phyloP scores from a whole-genome alignment of 352 stramenopile genomes.

The Albugo candida region DNA sequence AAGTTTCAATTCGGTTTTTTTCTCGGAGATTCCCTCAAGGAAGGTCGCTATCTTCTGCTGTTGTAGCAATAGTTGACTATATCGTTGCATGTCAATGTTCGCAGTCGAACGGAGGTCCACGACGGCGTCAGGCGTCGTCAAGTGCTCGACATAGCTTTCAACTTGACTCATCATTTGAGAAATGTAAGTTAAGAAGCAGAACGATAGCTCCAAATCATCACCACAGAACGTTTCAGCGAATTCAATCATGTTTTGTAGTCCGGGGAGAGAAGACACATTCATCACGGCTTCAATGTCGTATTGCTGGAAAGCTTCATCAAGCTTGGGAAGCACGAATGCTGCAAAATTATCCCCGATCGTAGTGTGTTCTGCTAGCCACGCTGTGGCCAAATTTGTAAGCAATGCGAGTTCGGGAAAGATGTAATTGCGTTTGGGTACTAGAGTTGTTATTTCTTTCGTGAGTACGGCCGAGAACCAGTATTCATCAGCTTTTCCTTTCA shows the following conservation, averaged over 20 bases:
- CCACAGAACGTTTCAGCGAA: neutral
- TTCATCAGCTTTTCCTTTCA: neutral
- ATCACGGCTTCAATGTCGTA: constrained; percentile 1
- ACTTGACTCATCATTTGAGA: constrained; percentile 7
- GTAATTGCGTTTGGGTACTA: neutral
- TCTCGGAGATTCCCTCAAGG: neutral
- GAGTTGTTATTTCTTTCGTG: neutral
- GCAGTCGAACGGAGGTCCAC: neutral
- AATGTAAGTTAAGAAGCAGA: neutral
- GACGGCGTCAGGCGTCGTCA: neutral
- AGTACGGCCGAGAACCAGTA: constrained; percentile 5
- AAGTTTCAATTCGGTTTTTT: neutral
- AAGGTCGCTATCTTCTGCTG: neutral
- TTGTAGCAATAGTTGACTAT: neutral
- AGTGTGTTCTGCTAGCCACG: constrained; percentile 4
- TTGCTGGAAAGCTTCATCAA: neutral
- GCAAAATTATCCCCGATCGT: constrained; percentile 4
- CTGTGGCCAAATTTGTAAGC: constrained; percentile 2
- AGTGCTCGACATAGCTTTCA: neutral
- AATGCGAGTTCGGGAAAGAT: constrained; percentile 6
- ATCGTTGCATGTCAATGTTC: neutral
- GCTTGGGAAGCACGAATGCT: constrained; percentile 1
- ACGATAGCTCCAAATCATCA: neutral
- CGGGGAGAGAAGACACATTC: neutral
- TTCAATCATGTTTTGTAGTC: neutral